These are phyloP conservation scores for Capronia epimyces DNA, from an alignment of 2,329 filamentous ascomycete genomes.

Conservation along the genomic window DNA sequence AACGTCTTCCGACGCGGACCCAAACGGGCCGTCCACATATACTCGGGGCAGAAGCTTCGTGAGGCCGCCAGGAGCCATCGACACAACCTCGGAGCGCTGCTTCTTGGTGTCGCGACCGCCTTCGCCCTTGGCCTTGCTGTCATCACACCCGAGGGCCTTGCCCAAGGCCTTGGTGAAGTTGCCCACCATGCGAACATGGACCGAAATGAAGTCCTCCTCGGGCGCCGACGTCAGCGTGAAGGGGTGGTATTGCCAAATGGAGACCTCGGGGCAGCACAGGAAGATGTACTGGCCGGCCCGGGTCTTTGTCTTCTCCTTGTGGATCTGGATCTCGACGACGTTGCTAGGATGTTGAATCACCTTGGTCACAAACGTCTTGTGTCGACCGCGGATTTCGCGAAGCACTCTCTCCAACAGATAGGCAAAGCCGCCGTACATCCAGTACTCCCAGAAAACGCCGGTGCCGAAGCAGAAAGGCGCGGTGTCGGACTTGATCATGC, in stretches of 20 bases:
- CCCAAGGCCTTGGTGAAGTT: constrained; percentile 71
- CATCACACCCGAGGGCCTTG: constrained; percentile 66
- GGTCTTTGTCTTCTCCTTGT: constrained; percentile 80
- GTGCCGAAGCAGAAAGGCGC: constrained; percentile 70
- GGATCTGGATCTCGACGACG: constrained; percentile 86
- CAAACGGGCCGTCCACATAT: constrained; percentile 80
- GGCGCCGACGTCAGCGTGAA: constrained; percentile 82
- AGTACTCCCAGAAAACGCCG: constrained; percentile 85
- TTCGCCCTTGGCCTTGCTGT: constrained; percentile 37
- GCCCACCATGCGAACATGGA: constrained; percentile 77
- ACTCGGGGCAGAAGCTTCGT: constrained; percentile 68
- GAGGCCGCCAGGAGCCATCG: constrained; percentile 57
- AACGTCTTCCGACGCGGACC: constrained; percentile 79
- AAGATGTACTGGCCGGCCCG: constrained; percentile 77
- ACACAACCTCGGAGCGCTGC: constrained; percentile 54
- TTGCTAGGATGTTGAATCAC: constrained; percentile 85
- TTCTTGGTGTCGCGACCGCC: constrained; percentile 36
- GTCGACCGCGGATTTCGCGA: constrained; percentile 70
- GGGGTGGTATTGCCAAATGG: constrained; percentile 82
- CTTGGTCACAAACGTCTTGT: constrained; percentile 82
- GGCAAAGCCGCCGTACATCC: constrained; percentile 75
- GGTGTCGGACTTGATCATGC: constrained; percentile 82
- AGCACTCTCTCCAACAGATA: constrained; percentile 76
- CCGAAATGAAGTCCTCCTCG: constrained; percentile 84
- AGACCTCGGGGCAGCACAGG: constrained; percentile 78